Base-by-base conservation (phyloP, 202 grass and related monocot genomes). In the Zoysia matrella region DNA sequence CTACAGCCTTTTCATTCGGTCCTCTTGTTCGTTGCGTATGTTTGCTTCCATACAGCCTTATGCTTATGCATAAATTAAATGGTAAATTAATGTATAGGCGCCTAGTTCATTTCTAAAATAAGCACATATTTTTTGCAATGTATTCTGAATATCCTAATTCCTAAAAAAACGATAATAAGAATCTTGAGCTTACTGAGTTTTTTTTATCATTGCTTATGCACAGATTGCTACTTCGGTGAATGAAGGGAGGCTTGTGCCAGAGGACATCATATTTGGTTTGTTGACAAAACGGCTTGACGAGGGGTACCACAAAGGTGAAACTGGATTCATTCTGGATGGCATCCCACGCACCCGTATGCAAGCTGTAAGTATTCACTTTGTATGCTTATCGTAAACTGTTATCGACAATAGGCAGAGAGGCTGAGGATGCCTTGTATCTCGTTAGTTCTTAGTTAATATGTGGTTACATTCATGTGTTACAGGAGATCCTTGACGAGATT, bases 401-500 rank as follows among this genome's bases (percentile, higher is more conserved):
- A 41, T 62, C 43, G 51, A 43, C 60, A 53, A 80, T 80, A 36
- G 8, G 1, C 10, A 8, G 48, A 65, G 43, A 63, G 0, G 72
- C 47, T 62, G 5, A 1, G 5, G 60, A 41, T 11, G 60, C 30
- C 22, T 41, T 4, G 11, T 60, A 41, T 36, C 12, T 52, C 51
- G 44, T 14, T 73, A 52, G 18, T 44, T 79, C 1, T 42, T 65
- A 8, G 43, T 2, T 87, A 52, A 15, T 69, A 44, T 67, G 69
- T 30, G 18, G 65, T 85, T 15, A 36, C 60, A 16, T 64, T 76
- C 55, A 15, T 60, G 52, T 83, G 55, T 78, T 74, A 79, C 91
- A 98, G 96, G 96, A 98, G 80, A 90, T 98, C 54, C 96, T 98
- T 65, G 92, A 98, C 81, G 85, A 95, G 75, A 95, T 99, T 67